Evolutionary conservation across 495 filamentous ascomycete species (phyloP).

Genomic region (Friedmanniomyces endolithicus): DNA sequence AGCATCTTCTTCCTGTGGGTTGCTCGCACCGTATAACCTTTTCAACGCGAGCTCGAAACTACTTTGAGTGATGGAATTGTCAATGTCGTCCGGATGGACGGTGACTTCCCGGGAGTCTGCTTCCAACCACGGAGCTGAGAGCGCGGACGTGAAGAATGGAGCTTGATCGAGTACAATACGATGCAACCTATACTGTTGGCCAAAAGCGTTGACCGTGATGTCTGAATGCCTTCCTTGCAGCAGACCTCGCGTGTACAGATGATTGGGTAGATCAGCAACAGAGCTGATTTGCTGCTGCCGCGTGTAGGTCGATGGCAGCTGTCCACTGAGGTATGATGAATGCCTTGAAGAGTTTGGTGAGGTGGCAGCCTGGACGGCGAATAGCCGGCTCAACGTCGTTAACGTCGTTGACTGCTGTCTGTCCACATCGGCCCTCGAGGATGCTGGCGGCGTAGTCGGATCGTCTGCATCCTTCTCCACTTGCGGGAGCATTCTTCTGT

Average conservation of each 20-base stretch:
- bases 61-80: constrained; percentile 42
- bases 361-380: constrained; percentile 23
- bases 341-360: constrained; percentile 22
- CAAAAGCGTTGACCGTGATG: constrained; percentile 43
- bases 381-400: constrained; percentile 28
- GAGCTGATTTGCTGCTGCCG: constrained; percentile 28
- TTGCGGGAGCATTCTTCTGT: constrained; percentile 14
- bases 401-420: constrained; percentile 24
- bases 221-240: constrained; percentile 45
- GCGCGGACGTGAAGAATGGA: constrained; percentile 44
- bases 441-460: constrained; percentile 23
- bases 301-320: constrained; percentile 9
- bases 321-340: constrained; percentile 24
- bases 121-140: constrained; percentile 49
- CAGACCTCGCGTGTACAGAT: constrained; percentile 46
- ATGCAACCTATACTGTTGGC: constrained; percentile 41
- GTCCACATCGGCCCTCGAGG: constrained; percentile 4
- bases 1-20: constrained; percentile 38
- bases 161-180: constrained; percentile 46
- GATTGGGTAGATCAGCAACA: constrained; percentile 38
- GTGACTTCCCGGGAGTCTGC: constrained; percentile 41
- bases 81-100: constrained; percentile 45
- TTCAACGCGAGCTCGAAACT: constrained; percentile 49
- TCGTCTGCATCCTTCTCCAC: constrained; percentile 37
- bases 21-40: constrained; percentile 42